Evolutionary conservation across 352 stramenopile species (phyloP).

Genomic region (Phytophthora palmivora): DNA sequence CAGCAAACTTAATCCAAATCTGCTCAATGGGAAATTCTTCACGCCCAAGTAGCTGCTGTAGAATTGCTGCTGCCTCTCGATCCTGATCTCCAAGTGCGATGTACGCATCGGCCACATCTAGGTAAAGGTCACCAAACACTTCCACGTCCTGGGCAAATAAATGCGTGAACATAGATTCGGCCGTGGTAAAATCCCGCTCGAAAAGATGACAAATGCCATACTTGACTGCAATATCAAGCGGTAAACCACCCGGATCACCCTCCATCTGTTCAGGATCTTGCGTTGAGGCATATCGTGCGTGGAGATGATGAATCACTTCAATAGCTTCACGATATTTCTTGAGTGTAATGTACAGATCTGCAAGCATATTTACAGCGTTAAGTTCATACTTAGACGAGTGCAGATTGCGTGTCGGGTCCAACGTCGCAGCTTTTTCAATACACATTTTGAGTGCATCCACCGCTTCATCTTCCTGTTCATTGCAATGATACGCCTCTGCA

Average conservation of each 20-base stretch:
- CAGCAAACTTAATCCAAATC: conserved; percentile 84
- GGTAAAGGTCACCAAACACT: conserved; percentile 84
- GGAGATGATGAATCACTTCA: conserved; percentile 78
- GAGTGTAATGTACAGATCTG: conserved; percentile 87
- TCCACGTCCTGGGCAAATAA: conserved; percentile 86
- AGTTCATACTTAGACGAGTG: conserved; percentile 83
- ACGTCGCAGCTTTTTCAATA: conserved; percentile 76
- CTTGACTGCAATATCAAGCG: conserved; percentile 88
- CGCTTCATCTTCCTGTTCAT: conserved; percentile 86
- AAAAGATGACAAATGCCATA: conserved; percentile 89
- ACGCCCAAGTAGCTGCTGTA: conserved; percentile 65
- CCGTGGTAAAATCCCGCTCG: conserved; percentile 73
- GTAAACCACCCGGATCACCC: conserved; percentile 67
- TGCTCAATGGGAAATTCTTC: conserved; percentile 82
- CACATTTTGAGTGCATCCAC: conserved; percentile 87
- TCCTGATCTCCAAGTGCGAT: conserved; percentile 78
- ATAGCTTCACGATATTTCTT: conserved; percentile 87
- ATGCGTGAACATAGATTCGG: conserved; percentile 85
- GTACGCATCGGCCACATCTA: conserved; percentile 87
- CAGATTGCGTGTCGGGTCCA: conserved; percentile 61
- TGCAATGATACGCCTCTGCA: conserved; percentile 87
- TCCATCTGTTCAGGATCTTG: conserved; percentile 70
- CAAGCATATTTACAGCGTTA: conserved; percentile 90
- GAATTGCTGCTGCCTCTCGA: conserved; percentile 67
- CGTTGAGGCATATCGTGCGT: conserved; percentile 67